These are phyloP conservation scores for Pleurotus cornucopiae DNA, from an alignment of 768 basidiomycete species.

Conservation along the genomic window DNA sequence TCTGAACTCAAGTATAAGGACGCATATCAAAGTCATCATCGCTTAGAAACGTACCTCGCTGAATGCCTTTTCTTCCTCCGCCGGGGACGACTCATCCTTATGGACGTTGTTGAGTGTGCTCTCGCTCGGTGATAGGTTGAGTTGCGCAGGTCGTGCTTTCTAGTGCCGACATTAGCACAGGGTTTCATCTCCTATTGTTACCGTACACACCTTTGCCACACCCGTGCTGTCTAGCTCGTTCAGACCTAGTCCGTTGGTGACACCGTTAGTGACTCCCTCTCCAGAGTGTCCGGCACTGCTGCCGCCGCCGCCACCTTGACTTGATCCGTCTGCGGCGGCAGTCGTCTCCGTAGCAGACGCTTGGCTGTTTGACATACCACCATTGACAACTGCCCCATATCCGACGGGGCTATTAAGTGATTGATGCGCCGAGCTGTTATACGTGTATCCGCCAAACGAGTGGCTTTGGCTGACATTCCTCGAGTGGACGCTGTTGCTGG, in stretches of 20 bases:
- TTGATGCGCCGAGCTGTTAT: constrained; percentile 34
- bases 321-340: neutral
- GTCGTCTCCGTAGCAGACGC: neutral
- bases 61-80: constrained; percentile 47
- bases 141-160: constrained; percentile 46
- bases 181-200: neutral
- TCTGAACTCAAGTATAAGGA: constrained; percentile 28
- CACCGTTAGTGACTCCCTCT: neutral
- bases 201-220: constrained; percentile 13
- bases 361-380: neutral
- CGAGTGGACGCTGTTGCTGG: constrained; percentile 23
- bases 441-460: constrained; percentile 18
- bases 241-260: constrained; percentile 13
- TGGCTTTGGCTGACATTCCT: constrained; percentile 39
- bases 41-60: constrained; percentile 56
- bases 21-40: neutral
- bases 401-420: constrained; percentile 38
- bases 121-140: constrained; percentile 61
- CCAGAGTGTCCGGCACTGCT: neutral
- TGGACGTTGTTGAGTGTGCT: constrained; percentile 37
- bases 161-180: constrained; percentile 1
- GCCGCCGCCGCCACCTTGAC: neutral
- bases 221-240: constrained; percentile 9
- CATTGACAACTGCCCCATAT: constrained; percentile 8
- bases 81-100: constrained; percentile 24